phyloP scores from a whole-genome alignment of 2,329 filamentous ascomycete genomes.

The Calonectria naviculata region DNA sequence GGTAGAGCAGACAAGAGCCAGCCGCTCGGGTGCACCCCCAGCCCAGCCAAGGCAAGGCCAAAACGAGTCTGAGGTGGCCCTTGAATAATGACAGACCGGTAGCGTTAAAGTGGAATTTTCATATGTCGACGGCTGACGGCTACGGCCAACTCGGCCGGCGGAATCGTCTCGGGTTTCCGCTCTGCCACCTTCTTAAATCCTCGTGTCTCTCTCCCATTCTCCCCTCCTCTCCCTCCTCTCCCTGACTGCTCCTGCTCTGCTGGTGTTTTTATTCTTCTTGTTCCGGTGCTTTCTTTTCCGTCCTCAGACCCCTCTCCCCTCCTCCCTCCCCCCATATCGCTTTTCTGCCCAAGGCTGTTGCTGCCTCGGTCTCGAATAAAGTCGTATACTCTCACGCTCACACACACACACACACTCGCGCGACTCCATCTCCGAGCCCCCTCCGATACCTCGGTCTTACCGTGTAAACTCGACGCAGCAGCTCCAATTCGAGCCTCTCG shows the following conservation, averaged over 20 bases:
- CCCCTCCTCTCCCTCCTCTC: slow-evolving; percentile 4
- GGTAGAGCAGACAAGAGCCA: neutral
- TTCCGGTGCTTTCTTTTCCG: neutral
- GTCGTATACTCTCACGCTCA: neutral
- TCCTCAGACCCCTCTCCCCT: neutral
- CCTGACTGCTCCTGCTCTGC: neutral
- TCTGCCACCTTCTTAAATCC: slow-evolving; percentile 18
- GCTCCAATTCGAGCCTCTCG: neutral
- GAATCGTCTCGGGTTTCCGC: slow-evolving; percentile 20
- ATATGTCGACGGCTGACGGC: slow-evolving; percentile 15
- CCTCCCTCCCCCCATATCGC: neutral
- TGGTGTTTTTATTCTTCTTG: slow-evolving; percentile 3
- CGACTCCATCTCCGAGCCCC: slow-evolving; percentile 22
- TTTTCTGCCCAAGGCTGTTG: neutral
- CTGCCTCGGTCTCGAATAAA: neutral
- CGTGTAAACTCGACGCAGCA: slow-evolving; percentile 8
- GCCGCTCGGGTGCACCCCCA: slow-evolving; percentile 1
- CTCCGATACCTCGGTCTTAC: slow-evolving; percentile 36
- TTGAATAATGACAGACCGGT: neutral
- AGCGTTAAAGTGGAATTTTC: slow-evolving; percentile 6
- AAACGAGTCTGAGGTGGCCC: neutral
- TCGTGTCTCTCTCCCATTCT: slow-evolving; percentile 9
- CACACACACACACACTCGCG: neutral
- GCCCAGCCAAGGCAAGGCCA: slow-evolving; percentile 1
- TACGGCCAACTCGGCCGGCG: slow-evolving; percentile 19